Percentiles rank a stretch among this genome's conserved stretches.
phyloP scores from a whole-genome alignment of 2,329 filamentous ascomycete genomes.

The Trichophaea hybrida region DNA sequence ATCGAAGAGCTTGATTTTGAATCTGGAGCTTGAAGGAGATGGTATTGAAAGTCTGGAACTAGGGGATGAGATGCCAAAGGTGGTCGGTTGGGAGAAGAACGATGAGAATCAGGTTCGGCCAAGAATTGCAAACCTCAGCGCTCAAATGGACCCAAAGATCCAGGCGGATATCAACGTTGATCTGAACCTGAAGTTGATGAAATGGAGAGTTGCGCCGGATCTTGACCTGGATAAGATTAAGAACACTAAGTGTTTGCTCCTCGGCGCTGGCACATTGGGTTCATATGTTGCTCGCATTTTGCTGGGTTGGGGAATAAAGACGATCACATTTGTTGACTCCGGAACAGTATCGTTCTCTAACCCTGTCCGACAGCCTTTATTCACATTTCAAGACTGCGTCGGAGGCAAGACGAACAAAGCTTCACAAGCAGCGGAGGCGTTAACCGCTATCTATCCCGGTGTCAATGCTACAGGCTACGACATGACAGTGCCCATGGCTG shows the following conservation, averaged over 20 bases:
- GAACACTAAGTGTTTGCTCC: constrained; percentile 71
- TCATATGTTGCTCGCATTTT: constrained; percentile 86
- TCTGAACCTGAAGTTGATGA: constrained; percentile 94
- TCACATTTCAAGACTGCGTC: constrained; percentile 76
- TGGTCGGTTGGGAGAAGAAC: constrained; percentile 90
- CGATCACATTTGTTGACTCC: constrained; percentile 93
- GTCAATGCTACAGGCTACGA: constrained; percentile 67
- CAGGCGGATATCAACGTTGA: constrained; percentile 91
- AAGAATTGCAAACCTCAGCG: constrained; percentile 66
- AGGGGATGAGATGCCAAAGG: constrained; percentile 53
- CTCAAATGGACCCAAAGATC: constrained; percentile 72
- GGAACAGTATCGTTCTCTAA: constrained; percentile 90
- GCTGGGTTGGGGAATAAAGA: constrained; percentile 88
- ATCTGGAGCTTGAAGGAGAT: constrained; percentile 44
- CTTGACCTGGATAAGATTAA: constrained; percentile 82
- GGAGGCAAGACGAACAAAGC: constrained; percentile 77
- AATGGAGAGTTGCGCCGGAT: constrained; percentile 86
- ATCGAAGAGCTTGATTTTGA: constrained; percentile 65
- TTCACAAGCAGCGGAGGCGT: constrained; percentile 58
- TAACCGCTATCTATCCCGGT: constrained; percentile 79
- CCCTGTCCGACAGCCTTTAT: constrained; percentile 85
- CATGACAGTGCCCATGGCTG: constrained; percentile 86
- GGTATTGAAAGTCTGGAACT: constrained; percentile 24
- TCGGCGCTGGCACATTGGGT: constrained; percentile 84
- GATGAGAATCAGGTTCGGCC: constrained; percentile 61